A percentile compares a stretch with the other conserved stretches of the same genome.
phyloP scores from a whole-genome alignment of 257 asterid genomes.

The Gentiana dahurica region DNA sequence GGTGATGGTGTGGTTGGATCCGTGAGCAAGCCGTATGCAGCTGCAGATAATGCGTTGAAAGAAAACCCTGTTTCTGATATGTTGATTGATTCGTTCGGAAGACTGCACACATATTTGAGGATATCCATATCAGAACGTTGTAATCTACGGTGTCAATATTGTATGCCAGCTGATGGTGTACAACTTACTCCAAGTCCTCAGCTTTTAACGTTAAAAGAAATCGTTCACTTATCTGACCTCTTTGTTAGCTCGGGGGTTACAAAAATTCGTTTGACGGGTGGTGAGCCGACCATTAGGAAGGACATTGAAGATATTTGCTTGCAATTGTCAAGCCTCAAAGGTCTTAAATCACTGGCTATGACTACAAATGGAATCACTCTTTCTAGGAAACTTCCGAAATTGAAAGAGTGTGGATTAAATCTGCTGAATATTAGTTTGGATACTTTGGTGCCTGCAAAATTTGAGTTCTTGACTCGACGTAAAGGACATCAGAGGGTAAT shows the following conservation, averaged over 20 bases:
- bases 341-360: conserved; percentile 74
- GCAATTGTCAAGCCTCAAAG: conserved; percentile 52
- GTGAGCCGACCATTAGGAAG: conserved; percentile 83
- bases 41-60: conserved; percentile 40
- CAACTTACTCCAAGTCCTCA: conserved; percentile 67
- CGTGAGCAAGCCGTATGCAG: conserved; percentile 24
- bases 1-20: conserved; percentile 20
- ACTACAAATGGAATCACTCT: conserved; percentile 82
- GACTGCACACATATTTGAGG: conserved; percentile 81
- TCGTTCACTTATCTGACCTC: conserved; percentile 60
- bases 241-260: conserved; percentile 87
- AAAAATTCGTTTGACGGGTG: conserved; percentile 92
- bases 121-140: conserved; percentile 92
- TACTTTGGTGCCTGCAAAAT: conserved; percentile 88
- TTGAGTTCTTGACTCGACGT: conserved; percentile 87
- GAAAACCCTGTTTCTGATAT: conserved; percentile 42
- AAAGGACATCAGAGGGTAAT: conserved; percentile 87
- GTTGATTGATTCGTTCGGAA: conserved; percentile 85
- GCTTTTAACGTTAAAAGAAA: conserved; percentile 56
- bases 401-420: conserved; percentile 74
- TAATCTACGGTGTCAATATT: conserved; percentile 87
- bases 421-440: conserved; percentile 84
- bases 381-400: conserved; percentile 67
- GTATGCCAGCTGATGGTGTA: conserved; percentile 98
- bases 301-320: conserved; percentile 83